A percentile compares a stretch with the other conserved stretches of the same genome.
These are phyloP conservation scores for Pseudocercospora macadamiae DNA, from an alignment of 2,329 filamentous ascomycete genomes.

Conservation along the genomic window DNA sequence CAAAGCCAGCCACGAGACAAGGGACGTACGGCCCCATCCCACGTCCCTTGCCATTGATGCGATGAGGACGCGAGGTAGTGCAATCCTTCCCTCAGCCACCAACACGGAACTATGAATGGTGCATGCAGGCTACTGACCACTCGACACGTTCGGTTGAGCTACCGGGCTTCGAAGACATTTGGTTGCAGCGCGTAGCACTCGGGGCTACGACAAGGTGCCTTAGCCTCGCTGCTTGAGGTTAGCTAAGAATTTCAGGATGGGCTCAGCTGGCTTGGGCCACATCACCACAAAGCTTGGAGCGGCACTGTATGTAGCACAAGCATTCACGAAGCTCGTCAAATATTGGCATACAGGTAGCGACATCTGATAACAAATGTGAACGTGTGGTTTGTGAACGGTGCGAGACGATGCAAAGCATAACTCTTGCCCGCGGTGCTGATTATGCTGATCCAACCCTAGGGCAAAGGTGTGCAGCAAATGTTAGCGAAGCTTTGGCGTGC, in stretches of 20 bases:
- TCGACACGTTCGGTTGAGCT: conserved; percentile 2
- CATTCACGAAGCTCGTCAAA: not conserved
- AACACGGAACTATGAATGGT: conserved; percentile 4
- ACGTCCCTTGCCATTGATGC: not conserved
- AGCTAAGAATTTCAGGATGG: not conserved
- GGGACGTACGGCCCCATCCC: not conserved
- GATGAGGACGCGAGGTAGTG: not conserved
- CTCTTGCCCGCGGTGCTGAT: not conserved
- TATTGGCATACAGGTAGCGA: not conserved
- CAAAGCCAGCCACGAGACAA: not conserved
- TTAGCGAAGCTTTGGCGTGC: not conserved
- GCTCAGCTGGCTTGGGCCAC: not conserved
- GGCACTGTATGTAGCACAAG: not conserved
- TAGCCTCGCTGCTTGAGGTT: not conserved
- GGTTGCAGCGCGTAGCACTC: not conserved
- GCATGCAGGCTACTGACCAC: not conserved
- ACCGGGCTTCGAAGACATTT: not conserved
- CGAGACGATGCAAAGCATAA: conserved; percentile 1
- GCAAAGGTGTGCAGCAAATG: not conserved
- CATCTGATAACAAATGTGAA: not conserved
- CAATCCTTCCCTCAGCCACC: conserved; percentile 3
- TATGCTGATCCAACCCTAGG: conserved; percentile 1
- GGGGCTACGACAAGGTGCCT: not conserved
- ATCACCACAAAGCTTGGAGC: not conserved
- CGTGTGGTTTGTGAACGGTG: not conserved